Conservation (phyloP, 2,329 filamentous ascomycete species). For the Verticillium zaregamsianum region DNA sequence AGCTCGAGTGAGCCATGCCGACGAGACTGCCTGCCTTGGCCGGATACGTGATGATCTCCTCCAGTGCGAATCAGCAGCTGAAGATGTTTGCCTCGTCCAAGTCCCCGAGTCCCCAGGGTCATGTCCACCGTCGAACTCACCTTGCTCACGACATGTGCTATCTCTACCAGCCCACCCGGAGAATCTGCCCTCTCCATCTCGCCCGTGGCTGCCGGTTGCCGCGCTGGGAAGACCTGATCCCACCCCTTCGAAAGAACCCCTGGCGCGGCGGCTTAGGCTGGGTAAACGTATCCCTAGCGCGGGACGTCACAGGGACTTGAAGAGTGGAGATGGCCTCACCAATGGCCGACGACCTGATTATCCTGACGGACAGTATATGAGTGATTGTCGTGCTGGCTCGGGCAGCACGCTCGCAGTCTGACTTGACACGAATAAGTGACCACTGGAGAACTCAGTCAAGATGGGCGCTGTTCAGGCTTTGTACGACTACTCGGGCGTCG, state of each 20-base stretch:
- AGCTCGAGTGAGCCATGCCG: no score
- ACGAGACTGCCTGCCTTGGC: no score
- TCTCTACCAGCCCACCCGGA: no score
- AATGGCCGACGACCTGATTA: neutral
- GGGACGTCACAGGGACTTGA: neutral
- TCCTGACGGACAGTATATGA: neutral
- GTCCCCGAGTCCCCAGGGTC: no score
- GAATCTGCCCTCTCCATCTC: neutral
- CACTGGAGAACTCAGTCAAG: neutral
- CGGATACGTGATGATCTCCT: no score
- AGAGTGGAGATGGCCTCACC: neutral
- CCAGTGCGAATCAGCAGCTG: no score
- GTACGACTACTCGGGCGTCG: neutral
- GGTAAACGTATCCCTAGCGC: neutral
- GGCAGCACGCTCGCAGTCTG: neutral
- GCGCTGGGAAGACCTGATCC: neutral
- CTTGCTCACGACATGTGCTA: no score
- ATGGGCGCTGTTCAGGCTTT: slow-evolving; percentile 1
- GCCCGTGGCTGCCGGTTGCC: neutral
- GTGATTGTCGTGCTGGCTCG: neutral
- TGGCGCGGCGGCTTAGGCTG: neutral
- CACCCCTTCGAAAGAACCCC: neutral
- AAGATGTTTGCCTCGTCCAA: no score
- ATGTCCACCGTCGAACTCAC: no score
- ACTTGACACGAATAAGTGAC: neutral